Evolutionary conservation across 306 rosid species (phyloP), one percentile per base, ranked within the genome.

Genomic region (Lathyrus sativus): DNA sequence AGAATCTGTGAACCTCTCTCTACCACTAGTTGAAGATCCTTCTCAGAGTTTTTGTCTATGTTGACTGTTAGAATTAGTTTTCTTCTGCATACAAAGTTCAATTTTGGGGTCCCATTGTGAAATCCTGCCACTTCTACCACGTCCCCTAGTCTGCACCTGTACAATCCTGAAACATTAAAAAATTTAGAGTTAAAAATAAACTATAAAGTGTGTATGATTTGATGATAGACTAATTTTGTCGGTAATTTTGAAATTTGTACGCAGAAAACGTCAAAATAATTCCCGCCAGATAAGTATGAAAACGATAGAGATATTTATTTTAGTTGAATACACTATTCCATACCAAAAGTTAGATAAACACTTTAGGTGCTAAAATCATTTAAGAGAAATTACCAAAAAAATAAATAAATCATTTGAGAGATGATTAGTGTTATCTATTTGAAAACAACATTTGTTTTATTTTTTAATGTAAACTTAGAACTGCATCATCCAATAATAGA

Each of bases 21-120:
- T 22, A 92, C 98, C 38, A 88, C 98, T 9, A 83, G 41, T 22
- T 92, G 98, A 2, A 92, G 96, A 78, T 92, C 98, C 61, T 80
- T 88, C 77, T 92, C 98, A 0, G 96, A 90, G 69, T 90, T 92
- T 70, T 92, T 92, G 90, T 92, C 98, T 22, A 90, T 85, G 28
- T 92, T 92, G 37, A 92, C 65, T 1, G 90, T 88, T 49, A 92
- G 58, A 0, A 92, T 72, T 17, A 92, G 83, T 72, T 90, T 90
- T 58, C 96, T 85, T 71, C 98, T 77, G 88, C 90, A 90, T 24
- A 86, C 67, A 35, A 92, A 92, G 74, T 68, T 90, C 63, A 92
- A 45, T 68, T 92, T 92, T 31, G 98, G 98, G 15, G 91, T 86
- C 56, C 88, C 84, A 5, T 76, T 85, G 86, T 90, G 86, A 70